These are phyloP conservation scores for Penicillium salamii DNA, from an alignment of 495 filamentous ascomycete species.

Conservation along the genomic window DNA sequence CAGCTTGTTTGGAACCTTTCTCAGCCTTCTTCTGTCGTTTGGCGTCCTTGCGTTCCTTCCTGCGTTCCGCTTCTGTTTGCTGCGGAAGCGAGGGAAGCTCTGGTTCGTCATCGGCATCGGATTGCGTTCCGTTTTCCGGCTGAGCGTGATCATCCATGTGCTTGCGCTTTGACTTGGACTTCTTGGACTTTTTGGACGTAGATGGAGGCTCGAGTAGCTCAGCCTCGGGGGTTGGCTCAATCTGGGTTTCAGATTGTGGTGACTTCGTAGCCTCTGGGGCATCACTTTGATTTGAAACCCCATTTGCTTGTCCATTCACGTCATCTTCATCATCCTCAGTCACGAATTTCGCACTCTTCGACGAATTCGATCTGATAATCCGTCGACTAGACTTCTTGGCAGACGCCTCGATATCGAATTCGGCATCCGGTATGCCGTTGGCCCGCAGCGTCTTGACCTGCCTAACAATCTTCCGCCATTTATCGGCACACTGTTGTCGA, in stretches of 20 bases:
- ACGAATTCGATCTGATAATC: too few relatives aligned
- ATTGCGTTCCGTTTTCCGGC: not conserved
- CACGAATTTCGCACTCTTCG: slow-evolving; percentile 29
- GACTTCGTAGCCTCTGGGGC: not conserved
- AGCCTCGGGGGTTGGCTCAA: not conserved
- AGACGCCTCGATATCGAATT: slow-evolving; percentile 15
- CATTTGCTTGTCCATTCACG: not conserved
- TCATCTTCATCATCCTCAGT: slow-evolving; percentile 12
- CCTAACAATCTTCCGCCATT: slow-evolving; percentile 40
- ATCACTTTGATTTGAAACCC: not conserved
- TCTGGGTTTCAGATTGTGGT: not conserved
- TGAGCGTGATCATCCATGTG: not conserved
- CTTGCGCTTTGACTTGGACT: slow-evolving; percentile 5
- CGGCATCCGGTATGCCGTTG: slow-evolving; percentile 24
- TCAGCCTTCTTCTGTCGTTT: slow-evolving; percentile 1
- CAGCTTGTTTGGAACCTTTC: slow-evolving; percentile 1
- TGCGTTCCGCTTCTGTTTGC: slow-evolving; percentile 10
- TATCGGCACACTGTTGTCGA: slow-evolving; percentile 46
- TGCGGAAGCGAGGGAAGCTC: not conserved
- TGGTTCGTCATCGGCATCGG: not conserved
- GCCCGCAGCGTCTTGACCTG: slow-evolving; percentile 18
- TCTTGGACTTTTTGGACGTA: not conserved
- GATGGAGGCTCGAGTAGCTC: not conserved
- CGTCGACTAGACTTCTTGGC: too few relatives aligned
- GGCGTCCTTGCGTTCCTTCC: not conserved